Percentiles rank a stretch among this genome's conserved stretches.
Evolutionary conservation across 2,329 filamentous ascomycete species (phyloP).

Genomic region (Dactylellina cionopaga): DNA sequence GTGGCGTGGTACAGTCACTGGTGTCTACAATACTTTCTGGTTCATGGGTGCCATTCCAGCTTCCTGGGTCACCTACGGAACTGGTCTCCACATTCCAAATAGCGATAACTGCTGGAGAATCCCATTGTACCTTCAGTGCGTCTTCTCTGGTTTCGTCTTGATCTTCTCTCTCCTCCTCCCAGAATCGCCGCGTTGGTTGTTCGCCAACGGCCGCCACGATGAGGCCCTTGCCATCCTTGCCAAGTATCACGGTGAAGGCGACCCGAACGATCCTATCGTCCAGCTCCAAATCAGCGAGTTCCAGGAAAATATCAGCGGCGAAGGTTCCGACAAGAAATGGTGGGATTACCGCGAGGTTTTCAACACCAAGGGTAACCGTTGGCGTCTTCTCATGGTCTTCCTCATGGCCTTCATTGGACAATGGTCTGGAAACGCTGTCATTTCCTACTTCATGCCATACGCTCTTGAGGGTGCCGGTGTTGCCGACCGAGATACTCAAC

Average conservation of each 20-base stretch:
- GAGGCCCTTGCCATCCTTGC: conserved; percentile 63
- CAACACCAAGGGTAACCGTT: conserved; percentile 67
- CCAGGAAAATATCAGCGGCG: conserved; percentile 64
- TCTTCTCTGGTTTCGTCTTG: conserved; percentile 64
- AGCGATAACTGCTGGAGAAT: conserved; percentile 65
- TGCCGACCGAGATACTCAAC: conserved; percentile 63
- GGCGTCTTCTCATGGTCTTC: conserved; percentile 66
- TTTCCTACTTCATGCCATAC: conserved; percentile 68
- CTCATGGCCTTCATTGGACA: conserved; percentile 69
- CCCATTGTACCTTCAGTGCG: conserved; percentile 65
- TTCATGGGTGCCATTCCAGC: conserved; percentile 64
- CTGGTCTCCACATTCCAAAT: conserved; percentile 62
- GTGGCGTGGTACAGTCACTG: conserved; percentile 65
- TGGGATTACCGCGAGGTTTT: conserved; percentile 67
- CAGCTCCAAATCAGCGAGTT: conserved; percentile 64
- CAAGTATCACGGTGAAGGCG: conserved; percentile 63
- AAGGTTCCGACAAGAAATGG: conserved; percentile 64
- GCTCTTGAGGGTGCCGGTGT: conserved; percentile 67
- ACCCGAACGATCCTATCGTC: conserved; percentile 65
- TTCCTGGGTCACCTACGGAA: conserved; percentile 64
- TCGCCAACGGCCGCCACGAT: conserved; percentile 64
- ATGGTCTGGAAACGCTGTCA: conserved; percentile 67
- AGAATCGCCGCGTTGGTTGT: conserved; percentile 61
- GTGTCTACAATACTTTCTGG: conserved; percentile 64
- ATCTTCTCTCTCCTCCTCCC: conserved; percentile 62